phyloP scores from a whole-genome alignment of 352 stramenopile genomes.

The Phytophthora ohioensis region DNA sequence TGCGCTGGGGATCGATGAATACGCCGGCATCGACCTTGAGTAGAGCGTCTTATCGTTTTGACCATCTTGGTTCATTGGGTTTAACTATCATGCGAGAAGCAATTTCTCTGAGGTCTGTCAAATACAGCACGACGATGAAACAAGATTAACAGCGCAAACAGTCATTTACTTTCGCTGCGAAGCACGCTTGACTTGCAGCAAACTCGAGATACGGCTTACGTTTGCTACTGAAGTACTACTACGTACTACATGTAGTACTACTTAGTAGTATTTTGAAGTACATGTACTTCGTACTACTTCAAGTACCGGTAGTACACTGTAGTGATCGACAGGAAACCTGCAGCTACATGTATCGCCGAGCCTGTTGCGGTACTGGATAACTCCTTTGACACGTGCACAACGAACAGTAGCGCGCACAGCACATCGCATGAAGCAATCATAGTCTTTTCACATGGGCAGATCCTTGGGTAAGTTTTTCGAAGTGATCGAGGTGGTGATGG shows the following conservation, averaged over 20 bases:
- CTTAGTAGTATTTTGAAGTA: no score
- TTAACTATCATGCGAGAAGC: background rate
- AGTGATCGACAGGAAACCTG: no score
- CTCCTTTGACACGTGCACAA: background rate
- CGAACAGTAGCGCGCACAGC: background rate
- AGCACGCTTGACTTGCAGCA: no score
- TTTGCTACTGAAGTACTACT: no score
- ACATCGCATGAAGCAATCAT: conserved; percentile 17
- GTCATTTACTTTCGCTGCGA: no score
- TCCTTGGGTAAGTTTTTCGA: conserved; percentile 18
- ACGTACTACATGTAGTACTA: no score
- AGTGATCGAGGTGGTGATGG: conserved; percentile 14
- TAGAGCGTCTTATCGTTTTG: conserved; percentile 33
- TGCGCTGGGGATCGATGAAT: conserved; percentile 91
- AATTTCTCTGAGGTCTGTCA: conserved; percentile 13
- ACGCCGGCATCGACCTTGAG: conserved; percentile 64
- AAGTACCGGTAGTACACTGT: no score
- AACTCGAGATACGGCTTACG: no score
- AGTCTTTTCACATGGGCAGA: conserved; percentile 19
- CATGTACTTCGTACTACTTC: no score
- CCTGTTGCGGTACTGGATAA: background rate
- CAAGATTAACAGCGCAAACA: background rate
- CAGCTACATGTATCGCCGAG: no score
- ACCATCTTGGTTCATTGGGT: conserved; percentile 18
- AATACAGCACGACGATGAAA: conserved; percentile 28